Evolutionary conservation across 1,139 yeast species (phyloP), one percentile per base, ranked within the genome.

Genomic region (Yamadazyma triangularis): DNA sequence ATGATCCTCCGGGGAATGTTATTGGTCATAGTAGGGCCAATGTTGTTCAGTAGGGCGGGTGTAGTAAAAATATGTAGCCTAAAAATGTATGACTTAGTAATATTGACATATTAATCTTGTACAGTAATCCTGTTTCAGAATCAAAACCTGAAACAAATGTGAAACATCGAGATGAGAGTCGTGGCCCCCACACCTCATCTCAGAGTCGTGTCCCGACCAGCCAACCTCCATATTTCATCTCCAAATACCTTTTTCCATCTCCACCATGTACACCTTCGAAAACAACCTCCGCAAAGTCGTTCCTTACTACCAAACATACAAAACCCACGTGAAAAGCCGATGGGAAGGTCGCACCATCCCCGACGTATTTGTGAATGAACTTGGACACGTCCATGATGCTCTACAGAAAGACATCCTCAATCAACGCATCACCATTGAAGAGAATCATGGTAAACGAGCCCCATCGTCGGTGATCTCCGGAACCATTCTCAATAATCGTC

Each of bases 1-100:
- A 75, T 47, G 59, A 60, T 44, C 65, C 73, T 9, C 67, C 77
- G 6, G 81, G 80, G 15, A 75, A 75, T 48, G 51, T 63, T 24
- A 50, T 61, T 16, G 77, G 84, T 14, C 45, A 65, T 36, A 73
- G 66, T 42, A 47, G 46, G 25, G 56, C 59, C 26, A 79, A 83
- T 32, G 87, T 81, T 18, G n/a, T n/a, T n/a, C n/a, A n/a, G n/a
- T n/a, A n/a, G n/a, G n/a, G n/a, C n/a, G n/a, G n/a, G n/a, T n/a
- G n/a, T 24, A 14, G 19, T 8, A 14, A 13, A 14, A 23, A 18
- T 18, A 18, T 18, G 7, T 18, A 18, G 21, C 10, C 10, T 18
- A 18, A 18, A 18, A 18, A n/a, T n/a, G n/a, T n/a, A n/a, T n/a
- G n/a, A n/a, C n/a, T n/a, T n/a, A n/a, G n/a, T n/a, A n/a, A n/a